Base-by-base conservation (phyloP, 805 yeast genomes). In the Starmerella ratchasimensis region DNA sequence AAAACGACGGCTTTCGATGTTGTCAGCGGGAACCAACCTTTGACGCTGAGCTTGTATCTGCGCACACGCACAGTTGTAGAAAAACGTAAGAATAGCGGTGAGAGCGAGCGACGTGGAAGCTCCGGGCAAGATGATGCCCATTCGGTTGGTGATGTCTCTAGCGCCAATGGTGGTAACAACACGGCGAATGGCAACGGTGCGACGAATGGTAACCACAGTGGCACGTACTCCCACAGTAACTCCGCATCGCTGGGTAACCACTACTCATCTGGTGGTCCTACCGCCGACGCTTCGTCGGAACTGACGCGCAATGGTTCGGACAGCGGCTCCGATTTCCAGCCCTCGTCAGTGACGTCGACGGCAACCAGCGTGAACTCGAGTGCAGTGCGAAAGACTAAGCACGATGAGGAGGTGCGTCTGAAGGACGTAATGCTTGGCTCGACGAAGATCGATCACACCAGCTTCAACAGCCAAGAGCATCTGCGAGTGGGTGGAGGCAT, bases 1-100 rank as follows among this genome's bases (percentile, higher is more conserved):
- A 80, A 80, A 49, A 83, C 83, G 9, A 80, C 93, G 13, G 74
- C 86, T 3, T 90, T 90, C 53, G 99, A 90, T 67, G 93, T 86
- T 28, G 71, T 79, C 3, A 36, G 38, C 14, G 65, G 77, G 43
- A 13, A 19, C 25, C 74, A 80, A 38, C 70, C 70, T 45, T 64
- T 90, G 45, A 76, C 73, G 47, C 61, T 88, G 28, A 90, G 82
- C 55, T 68, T 83, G 16, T 90, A 80, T 55, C 78, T 80, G 72
- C 42, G 64, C 75, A 50, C 60, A 71, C 20, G 73, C 54, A 3
- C 48, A 57, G 52, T 23, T 4, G 5, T 11, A 21, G 18, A 10
- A 11, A 15, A 26, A 11, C 17, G 19, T 13, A 29, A 29, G 14
- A 17, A 5, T 15, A 29, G 32, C 32, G 6, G n/a, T n/a, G 32